Base-by-base conservation (phyloP, 164 flowering plant species). In the Umbellularia californica region DNA sequence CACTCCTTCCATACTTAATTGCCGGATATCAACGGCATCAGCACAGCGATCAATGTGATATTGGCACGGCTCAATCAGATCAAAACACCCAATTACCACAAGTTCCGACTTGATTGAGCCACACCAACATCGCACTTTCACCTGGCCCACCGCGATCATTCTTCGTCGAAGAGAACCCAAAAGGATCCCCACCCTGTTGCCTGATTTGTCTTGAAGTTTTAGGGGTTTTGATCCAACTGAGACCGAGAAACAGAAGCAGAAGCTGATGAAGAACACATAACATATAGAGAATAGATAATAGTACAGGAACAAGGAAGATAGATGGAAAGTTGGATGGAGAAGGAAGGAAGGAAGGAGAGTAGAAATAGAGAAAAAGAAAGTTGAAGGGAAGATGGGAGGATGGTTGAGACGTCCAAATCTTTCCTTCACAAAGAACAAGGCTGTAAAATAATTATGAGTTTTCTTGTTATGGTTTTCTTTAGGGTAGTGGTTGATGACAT, bases 21-120 rank as follows among this genome's bases (percentile, higher is more conserved):
- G 64, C 64, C 23, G 17, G 64, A 20, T n/a, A 60, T 60, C 64
- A 41, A 41, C 47, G 47, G 47, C 64, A 64, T 64, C 33, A 27
- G 28, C 67, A 3, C 25, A 64, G 67, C 67, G 67, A 64, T 64
- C 28, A 73, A 73, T 17, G 67, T 79, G 92, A 89, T 87, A 89
- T 89, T 89, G 92, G 90, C 92, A 79, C 92, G 89, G 92, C 92
- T 89, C 92, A 89, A 89, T 89, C 92, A 87, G 79, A 89, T 72
- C 23, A 86, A 64, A 64, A 25, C 17, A 22, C 15, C 28, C 14
- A 24, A 64, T 64, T 13, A 5, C 5, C 15, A 23, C 27, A 25
- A 64, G 15, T 64, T 64, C 17, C 24, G 67, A 64, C 24, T 64
- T 64, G 67, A 64, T 64, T 64, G 67, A 64, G 67, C 67, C 67